Percentiles rank a stretch among this genome's conserved stretches.
Conservation (phyloP, 75 land plant genomes). For the Gnetum montanum region DNA sequence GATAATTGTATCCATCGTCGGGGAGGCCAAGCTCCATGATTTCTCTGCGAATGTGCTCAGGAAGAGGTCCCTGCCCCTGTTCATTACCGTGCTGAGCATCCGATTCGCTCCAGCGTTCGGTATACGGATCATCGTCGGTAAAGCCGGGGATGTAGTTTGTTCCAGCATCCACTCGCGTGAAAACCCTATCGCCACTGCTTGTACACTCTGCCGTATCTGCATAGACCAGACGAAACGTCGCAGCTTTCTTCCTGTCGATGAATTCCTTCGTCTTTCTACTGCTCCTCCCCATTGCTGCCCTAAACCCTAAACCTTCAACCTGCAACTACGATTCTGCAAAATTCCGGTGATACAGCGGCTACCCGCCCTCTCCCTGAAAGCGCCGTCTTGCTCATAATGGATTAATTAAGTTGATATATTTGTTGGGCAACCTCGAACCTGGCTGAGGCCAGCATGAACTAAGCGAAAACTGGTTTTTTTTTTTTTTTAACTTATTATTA, state of each 20-base stretch:
- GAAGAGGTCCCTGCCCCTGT: conserved; percentile 13
- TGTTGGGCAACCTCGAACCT: too few species aligned
- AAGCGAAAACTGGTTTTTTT: too few species aligned
- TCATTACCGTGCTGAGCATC: conserved; percentile 43
- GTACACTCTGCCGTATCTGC: conserved; percentile 9
- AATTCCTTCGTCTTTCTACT: conserved; percentile 62
- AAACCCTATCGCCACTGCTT: conserved; percentile 42
- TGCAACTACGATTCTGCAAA: too few species aligned
- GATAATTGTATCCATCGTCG: conserved; percentile 93
- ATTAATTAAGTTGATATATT: too few species aligned
- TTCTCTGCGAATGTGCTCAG: conserved; percentile 71
- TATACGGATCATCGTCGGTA: conserved; percentile 17
- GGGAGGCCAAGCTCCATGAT: conserved; percentile 89
- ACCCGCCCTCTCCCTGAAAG: too few species aligned
- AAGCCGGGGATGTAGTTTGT: conserved; percentile 23
- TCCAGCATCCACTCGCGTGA: conserved; percentile 75
- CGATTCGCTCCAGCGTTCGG: conserved; percentile 12
- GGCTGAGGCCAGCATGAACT: too few species aligned
- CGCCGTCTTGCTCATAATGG: too few species aligned
- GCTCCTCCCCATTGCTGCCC: not conserved
- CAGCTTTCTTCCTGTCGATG: conserved; percentile 87
- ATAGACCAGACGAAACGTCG: conserved; percentile 69
- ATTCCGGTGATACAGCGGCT: too few species aligned
- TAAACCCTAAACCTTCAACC: not conserved
- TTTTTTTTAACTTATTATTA: too few species aligned